Evolutionary conservation across 192 early-diverging fungal species (phyloP).

Genomic region (Geranomyces michiganensis): DNA sequence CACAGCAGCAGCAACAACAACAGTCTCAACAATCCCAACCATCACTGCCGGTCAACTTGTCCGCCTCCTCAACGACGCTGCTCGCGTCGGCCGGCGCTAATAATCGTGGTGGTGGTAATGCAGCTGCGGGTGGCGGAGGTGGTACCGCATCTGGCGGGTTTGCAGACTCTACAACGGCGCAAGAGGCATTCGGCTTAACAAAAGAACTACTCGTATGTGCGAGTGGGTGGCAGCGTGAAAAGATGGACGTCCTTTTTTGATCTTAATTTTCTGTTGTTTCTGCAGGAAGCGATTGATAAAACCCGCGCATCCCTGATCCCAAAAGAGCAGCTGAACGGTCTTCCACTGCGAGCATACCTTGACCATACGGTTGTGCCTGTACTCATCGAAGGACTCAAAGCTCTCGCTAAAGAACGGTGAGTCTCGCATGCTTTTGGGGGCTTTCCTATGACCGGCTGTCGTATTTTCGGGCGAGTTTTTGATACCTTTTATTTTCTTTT

Average conservation of each 20-base stretch:
- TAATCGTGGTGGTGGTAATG: too few relatives aligned
- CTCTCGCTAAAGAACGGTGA: slow-evolving; percentile 53
- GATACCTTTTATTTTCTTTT: too few relatives aligned
- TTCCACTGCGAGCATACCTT: slow-evolving; percentile 53
- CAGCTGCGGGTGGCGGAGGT: too few relatives aligned
- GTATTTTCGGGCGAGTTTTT: too few relatives aligned
- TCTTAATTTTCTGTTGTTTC: not conserved
- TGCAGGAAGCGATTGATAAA: slow-evolving; percentile 22
- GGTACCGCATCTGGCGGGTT: too few relatives aligned
- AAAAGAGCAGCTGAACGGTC: slow-evolving; percentile 30
- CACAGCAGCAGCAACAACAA: too few relatives aligned
- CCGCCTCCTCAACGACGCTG: too few relatives aligned
- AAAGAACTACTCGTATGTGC: slow-evolving; percentile 27
- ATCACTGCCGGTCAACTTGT: too few relatives aligned
- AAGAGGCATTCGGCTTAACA: slow-evolving; percentile 29
- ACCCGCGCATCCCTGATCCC: not conserved
- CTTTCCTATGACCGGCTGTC: too few relatives aligned
- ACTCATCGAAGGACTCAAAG: slow-evolving; percentile 56
- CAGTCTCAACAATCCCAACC: too few relatives aligned
- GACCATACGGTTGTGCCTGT: slow-evolving; percentile 57
- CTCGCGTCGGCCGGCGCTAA: too few relatives aligned
- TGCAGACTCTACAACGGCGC: not conserved
- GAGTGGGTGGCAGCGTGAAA: too few relatives aligned
- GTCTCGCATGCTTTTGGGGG: not conserved
- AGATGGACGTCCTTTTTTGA: not conserved